Evolutionary conservation across 2,329 filamentous ascomycete species (phyloP).

Genomic region (Didymella pinodella): DNA sequence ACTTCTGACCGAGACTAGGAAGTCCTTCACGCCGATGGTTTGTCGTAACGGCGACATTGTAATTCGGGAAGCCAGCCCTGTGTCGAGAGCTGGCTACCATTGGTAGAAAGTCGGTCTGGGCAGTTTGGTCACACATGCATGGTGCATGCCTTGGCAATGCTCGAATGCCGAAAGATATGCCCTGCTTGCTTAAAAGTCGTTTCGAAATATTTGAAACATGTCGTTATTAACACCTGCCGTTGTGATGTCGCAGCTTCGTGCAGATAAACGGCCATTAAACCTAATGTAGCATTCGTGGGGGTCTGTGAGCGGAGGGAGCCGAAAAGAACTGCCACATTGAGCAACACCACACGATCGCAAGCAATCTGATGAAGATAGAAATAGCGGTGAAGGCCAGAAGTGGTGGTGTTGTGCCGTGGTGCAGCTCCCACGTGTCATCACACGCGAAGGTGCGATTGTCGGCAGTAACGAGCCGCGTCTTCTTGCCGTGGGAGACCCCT

Average conservation of each 20-base stretch:
- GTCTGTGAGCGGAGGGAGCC: background rate
- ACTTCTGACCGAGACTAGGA: background rate
- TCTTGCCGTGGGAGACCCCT: background rate
- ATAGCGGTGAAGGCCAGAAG: background rate
- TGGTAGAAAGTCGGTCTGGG: background rate
- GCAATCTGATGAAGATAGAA: background rate
- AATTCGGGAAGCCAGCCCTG: background rate
- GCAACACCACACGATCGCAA: background rate
- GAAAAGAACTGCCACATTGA: background rate
- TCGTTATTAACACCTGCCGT: background rate
- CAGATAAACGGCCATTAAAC: background rate
- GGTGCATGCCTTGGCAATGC: background rate
- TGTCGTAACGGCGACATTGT: background rate
- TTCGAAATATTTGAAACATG: no score
- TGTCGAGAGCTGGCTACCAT: background rate
- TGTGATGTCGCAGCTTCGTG: background rate
- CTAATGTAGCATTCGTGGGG: background rate
- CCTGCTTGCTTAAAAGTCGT: background rate
- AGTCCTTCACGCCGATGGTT: background rate
- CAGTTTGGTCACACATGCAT: conserved; percentile 3
- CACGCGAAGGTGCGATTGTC: conserved; percentile 7
- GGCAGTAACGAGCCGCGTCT: conserved; percentile 6
- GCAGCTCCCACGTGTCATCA: conserved; percentile 3
- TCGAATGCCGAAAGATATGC: background rate
- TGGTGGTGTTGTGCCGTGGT: conserved; percentile 4